A percentile compares a stretch with the other conserved stretches of the same genome.
Conservation (phyloP, 2,329 filamentous ascomycete species). For the Venturia nashicola region DNA sequence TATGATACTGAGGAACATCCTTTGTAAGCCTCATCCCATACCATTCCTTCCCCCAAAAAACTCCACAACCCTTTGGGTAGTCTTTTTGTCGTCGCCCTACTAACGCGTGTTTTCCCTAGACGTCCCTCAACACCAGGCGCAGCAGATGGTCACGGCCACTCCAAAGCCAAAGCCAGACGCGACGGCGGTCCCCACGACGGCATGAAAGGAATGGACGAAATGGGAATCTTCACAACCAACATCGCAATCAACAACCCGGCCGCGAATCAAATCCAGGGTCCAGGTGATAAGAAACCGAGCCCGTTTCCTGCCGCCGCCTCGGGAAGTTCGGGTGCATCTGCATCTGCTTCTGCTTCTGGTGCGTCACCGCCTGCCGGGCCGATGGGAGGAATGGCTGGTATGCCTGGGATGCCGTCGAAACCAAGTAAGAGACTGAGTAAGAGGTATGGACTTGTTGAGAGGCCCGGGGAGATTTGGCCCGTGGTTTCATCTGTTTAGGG, state of each 20-base stretch:
- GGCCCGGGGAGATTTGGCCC: background rate
- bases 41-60: background rate
- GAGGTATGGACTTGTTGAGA: background rate
- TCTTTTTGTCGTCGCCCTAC: background rate
- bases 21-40: background rate
- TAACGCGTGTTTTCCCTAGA: background rate
- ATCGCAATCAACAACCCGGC: background rate
- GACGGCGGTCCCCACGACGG: background rate
- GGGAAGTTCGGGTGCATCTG: background rate
- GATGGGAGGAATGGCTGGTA: background rate
- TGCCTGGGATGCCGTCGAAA: background rate
- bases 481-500: background rate
- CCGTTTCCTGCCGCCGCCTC: background rate
- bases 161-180: background rate
- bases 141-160: background rate
- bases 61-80: background rate
- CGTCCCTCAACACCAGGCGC: background rate
- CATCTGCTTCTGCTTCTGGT: background rate
- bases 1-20: conserved; percentile 6
- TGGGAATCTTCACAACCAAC: conserved; percentile 6
- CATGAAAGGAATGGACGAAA: conserved; percentile 1
- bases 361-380: background rate
- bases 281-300: background rate
- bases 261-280: background rate
- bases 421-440: background rate